These are phyloP conservation scores for Botryotinia calthae DNA, from an alignment of 2,329 filamentous ascomycete genomes.

Conservation along the genomic window DNA sequence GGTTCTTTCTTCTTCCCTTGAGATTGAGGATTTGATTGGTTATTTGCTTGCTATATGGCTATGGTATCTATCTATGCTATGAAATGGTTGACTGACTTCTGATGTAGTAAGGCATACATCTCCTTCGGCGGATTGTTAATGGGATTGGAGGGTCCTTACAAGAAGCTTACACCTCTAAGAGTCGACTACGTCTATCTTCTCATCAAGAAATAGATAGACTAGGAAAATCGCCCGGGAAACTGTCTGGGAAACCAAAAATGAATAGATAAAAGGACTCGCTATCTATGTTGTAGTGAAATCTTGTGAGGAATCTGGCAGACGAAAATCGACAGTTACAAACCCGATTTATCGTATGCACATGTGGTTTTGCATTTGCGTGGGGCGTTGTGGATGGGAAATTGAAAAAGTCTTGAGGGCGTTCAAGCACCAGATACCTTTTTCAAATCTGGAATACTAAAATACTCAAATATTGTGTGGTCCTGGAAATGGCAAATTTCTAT, in stretches of 20 bases:
- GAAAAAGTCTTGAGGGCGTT: slow-evolving; percentile 24
- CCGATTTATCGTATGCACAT: slow-evolving; percentile 25
- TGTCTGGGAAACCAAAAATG: neutral
- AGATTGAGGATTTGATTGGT: neutral
- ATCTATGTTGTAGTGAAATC: slow-evolving; percentile 1
- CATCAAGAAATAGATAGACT: slow-evolving; percentile 71
- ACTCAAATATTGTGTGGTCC: slow-evolving; percentile 50
- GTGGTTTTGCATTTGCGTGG: slow-evolving; percentile 27
- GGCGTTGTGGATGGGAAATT: slow-evolving; percentile 33
- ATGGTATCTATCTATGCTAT: neutral
- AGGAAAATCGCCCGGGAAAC: neutral
- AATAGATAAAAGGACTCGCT: neutral
- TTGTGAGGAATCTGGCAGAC: slow-evolving; percentile 4
- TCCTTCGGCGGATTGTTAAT: slow-evolving; percentile 92
- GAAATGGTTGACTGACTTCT: slow-evolving; percentile 20
- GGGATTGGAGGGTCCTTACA: slow-evolving; percentile 89
- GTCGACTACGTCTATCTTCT: slow-evolving; percentile 94
- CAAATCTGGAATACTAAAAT: slow-evolving; percentile 5
- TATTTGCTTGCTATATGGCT: neutral
- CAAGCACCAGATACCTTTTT: slow-evolving; percentile 18
- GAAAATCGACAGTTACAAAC: neutral
- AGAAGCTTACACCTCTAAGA: slow-evolving; percentile 86
- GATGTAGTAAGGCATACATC: slow-evolving; percentile 79
- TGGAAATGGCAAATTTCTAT: slow-evolving; percentile 78
- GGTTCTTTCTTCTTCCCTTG: slow-evolving; percentile 43